Base-by-base conservation (phyloP, 352 stramenopile genomes). In the Pelagophyceae sp. region DNA sequence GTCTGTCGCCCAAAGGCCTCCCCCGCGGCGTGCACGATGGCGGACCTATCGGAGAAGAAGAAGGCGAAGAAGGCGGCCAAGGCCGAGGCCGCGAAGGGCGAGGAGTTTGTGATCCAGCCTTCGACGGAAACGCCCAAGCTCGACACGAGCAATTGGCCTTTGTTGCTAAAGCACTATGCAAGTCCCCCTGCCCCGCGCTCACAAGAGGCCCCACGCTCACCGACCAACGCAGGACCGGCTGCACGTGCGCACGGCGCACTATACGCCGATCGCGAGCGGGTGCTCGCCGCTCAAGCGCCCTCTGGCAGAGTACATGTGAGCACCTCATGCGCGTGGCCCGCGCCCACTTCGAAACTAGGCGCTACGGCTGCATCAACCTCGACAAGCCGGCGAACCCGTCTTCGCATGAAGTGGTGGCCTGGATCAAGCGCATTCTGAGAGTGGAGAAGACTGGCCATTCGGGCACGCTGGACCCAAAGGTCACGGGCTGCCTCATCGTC, bases 401-500 rank as follows among this genome's bases (percentile, higher is more conserved):
- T 69, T 98, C 92, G 37, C 97, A 99, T 84, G 97, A 99, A 85
- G 96, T 99, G 0, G 97, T 99, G 40, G 94, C 93, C 5, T 99
- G 97, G 97, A 98, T 99, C 80, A 98, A 98, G 81, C 93, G 96
- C 77, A 99, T 99, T 74, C 82, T 99, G 31, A 89, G 96, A 37
- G 96, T 99, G n/a, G 96, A 99, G 72, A 99, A 99, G 89, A 99
- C 97, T 11, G 97, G 97, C 33, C 97, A 99, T 85, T 97, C 89
- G 38, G 97, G 97, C 32, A 99, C 97, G 0, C 89, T 99, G 1
- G 97, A 99, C 86, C 97, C 97, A 0, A 99, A 99, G 87, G 97
- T 99, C 32, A 99, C 97, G 3, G 97, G 97, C 72, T 99, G 97
- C 84, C 83, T 99, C 29, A 99, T 99, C 80, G 96, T 99, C 20